Percentiles rank a stretch among this genome's conserved stretches.
phyloP scores from a whole-genome alignment of 345 rosid species.

The Melastoma malabathricum region DNA sequence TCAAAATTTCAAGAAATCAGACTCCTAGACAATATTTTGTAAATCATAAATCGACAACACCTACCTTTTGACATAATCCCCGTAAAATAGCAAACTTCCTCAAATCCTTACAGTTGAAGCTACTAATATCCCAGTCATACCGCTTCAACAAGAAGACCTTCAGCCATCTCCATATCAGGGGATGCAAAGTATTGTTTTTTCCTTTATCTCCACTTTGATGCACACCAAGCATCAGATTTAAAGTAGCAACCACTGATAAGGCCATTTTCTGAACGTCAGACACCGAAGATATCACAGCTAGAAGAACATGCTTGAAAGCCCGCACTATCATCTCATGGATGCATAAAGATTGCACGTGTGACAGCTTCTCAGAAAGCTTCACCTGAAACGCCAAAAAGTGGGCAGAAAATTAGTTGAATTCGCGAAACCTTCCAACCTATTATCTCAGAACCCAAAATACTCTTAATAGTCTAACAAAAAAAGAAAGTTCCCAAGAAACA shows the following conservation, averaged over 20 bases:
- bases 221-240: conserved; percentile 89
- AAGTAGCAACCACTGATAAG: conserved; percentile 59
- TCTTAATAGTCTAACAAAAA: too few relatives aligned
- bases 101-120: conserved; percentile 67
- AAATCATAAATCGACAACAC: neutral
- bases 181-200: conserved; percentile 38
- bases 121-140: conserved; percentile 75
- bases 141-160: conserved; percentile 76
- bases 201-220: conserved; percentile 35
- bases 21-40: neutral
- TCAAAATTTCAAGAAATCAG: too few relatives aligned
- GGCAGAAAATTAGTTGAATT: too few relatives aligned
- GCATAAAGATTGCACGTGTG: conserved; percentile 93
- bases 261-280: conserved; percentile 50
- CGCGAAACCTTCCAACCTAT: too few relatives aligned
- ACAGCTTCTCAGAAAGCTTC: conserved; percentile 83
- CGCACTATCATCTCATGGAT: conserved; percentile 96
- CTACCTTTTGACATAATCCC: conserved; percentile 96
- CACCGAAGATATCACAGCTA: conserved; percentile 71
- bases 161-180: conserved; percentile 84
- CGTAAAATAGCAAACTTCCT: conserved; percentile 85
- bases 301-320: conserved; percentile 86
- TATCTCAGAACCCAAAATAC: too few relatives aligned
- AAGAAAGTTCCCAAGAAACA: too few relatives aligned
- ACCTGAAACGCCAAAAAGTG: conserved; percentile 27